phyloP scores from a whole-genome alignment of 2,329 filamentous ascomycete genomes.

The Coniochaeta sp. region DNA sequence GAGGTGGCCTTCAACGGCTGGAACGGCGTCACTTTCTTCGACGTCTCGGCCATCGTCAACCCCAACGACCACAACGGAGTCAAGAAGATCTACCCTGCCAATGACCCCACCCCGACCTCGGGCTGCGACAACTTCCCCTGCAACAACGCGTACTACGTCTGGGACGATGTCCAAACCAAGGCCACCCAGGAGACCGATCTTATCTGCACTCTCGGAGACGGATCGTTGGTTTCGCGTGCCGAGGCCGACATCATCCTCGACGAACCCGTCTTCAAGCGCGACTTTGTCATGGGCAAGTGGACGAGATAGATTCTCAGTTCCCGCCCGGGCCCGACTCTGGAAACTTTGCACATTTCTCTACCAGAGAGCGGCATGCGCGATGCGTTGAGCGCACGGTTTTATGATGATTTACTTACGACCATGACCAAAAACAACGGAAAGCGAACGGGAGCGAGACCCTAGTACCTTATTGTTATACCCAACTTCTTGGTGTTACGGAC shows the following conservation, averaged over 20 bases:
- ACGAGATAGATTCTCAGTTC: slow-evolving; percentile 1
- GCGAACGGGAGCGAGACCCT: neutral
- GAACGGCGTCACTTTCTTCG: slow-evolving; percentile 29
- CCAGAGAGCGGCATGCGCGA: neutral
- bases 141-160: slow-evolving; percentile 30
- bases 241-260: slow-evolving; percentile 1
- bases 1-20: slow-evolving; percentile 28
- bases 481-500: neutral
- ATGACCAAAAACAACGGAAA: slow-evolving; percentile 1
- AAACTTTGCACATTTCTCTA: neutral
- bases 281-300: slow-evolving; percentile 12
- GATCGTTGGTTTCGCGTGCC: slow-evolving; percentile 2
- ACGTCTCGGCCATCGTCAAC: slow-evolving; percentile 38
- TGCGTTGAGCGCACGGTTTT: slow-evolving; percentile 1
- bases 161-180: slow-evolving; percentile 32
- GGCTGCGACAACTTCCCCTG: slow-evolving; percentile 34
- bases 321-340: neutral
- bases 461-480: neutral
- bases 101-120: slow-evolving; percentile 11
- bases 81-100: slow-evolving; percentile 23
- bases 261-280: slow-evolving; percentile 10
- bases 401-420: neutral
- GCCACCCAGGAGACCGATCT: slow-evolving; percentile 23
- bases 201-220: slow-evolving; percentile 21
- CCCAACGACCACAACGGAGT: slow-evolving; percentile 29